phyloP scores from a whole-genome alignment of 306 rosid genomes.

The Cicer chorassanicum region DNA sequence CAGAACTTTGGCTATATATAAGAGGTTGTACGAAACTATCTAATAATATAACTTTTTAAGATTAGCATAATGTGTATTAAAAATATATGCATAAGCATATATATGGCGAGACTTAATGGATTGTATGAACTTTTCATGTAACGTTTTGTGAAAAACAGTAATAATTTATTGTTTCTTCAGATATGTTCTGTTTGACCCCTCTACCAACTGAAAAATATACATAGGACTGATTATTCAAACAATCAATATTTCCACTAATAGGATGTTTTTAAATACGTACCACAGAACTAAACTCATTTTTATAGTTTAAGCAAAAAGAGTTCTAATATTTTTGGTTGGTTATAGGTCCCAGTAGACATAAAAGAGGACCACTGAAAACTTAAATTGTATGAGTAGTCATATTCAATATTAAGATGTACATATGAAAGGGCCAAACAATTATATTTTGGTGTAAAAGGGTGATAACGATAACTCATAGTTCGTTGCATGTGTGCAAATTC shows the following conservation, averaged over 20 bases:
- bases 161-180: background rate
- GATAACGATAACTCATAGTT: slow-evolving; percentile 46
- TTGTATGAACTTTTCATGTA: background rate
- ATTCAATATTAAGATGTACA: slow-evolving; percentile 38
- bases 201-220: background rate
- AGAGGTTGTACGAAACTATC: slow-evolving; percentile 28
- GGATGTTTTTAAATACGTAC: slow-evolving; percentile 3
- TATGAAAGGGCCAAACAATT: slow-evolving; percentile 40
- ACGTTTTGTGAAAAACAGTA: background rate
- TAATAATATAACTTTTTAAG: slow-evolving; percentile 25
- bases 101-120: slow-evolving; percentile 2
- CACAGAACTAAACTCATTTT: slow-evolving; percentile 16
- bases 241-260: background rate
- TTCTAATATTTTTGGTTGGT: slow-evolving; percentile 20
- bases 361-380: slow-evolving; percentile 43
- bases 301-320: background rate
- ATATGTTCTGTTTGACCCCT: background rate
- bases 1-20: slow-evolving; percentile 22
- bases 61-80: slow-evolving; percentile 11
- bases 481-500: slow-evolving; percentile 2
- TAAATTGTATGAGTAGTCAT: slow-evolving; percentile 43
- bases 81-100: slow-evolving; percentile 26
- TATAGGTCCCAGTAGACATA: background rate
- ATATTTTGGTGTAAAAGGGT: slow-evolving; percentile 29
- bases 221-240: background rate